Base-by-base conservation (phyloP, 73 alveolate species). In the Paramecium pentaurelia region DNA sequence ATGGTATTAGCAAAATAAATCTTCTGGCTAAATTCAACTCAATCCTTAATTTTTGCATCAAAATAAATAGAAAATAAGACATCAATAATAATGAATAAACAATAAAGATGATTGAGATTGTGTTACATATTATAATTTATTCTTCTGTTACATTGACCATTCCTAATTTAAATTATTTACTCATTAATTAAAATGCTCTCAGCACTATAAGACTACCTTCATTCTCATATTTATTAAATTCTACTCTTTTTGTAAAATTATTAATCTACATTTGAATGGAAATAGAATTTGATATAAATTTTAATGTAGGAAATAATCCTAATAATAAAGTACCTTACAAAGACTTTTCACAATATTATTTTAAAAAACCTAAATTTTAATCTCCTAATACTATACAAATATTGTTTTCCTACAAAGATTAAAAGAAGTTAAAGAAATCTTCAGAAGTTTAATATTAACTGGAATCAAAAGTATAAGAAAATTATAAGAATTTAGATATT, bases 221-320 rank as follows among this genome's bases (percentile, higher is more conserved):
- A 80, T 27, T 42, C 27, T 80, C 91, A 80, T 45, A 80, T 22
- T 27, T 25, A 44, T n/a, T 12, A 45, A 44, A 49, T 12, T 80
- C 77, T 5, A 44, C 58, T 42, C 91, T 34, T 27, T 49, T 80
- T 45, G 91, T 80, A 80, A 80, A 80, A 80, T 80, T 80, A 80
- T 80, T 80, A 44, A 80, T 25, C 12, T 4, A 27, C 75, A 45
- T 42, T 25, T 80, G 54, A 25, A 11, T 80, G 5, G 20, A 45
- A 5, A 80, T 80, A 20, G 20, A 44, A 14, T 80, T 40, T 4
- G 49, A 40, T 47, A 80, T 42, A 22, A 12, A 80, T 38, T 40
- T 80, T 80, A 80, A 47, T 16, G 91, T 80, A 32, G 71, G 44
- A 14, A 25, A 25, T 51, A 80, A 27, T 27, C 91, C 91, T 37